Base-by-base conservation (phyloP, 352 stramenopile genomes). In the Pythium myriotylum region DNA sequence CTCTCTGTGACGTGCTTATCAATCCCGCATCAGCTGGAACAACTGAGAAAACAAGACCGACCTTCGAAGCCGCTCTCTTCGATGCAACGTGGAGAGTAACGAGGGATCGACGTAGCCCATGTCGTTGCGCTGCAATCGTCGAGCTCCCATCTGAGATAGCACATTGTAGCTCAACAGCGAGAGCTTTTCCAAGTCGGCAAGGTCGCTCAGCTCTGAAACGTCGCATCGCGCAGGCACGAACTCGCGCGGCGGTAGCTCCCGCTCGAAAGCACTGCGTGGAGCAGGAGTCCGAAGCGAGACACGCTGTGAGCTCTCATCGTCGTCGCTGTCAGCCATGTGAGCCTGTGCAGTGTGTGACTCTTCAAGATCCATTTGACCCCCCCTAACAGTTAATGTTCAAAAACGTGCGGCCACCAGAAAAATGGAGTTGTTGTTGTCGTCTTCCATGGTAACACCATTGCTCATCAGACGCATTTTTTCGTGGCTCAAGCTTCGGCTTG, bases 151-250 rank as follows among this genome's bases (percentile, higher is more conserved):
- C 67, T 94, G 83, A 27, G 85, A 89, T 32, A 96, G 72, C 20
- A 95, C 68, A 59, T 95, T 96, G 68, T 95, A 94, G 33, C 70
- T 89, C 32, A 90, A 53, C 26, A 96, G 71, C 3, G 74, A 81
- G 13, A 95, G 58, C 47, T 87, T 89, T 42, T 89, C 77, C 10
- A 82, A 54, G 29, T 79, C 75, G 0, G 69, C 77, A 5, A 89
- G 62, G 29, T 65, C 68, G 1, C 58, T 67, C 40, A 90, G 66
- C 37, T 77, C 56, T 8, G 60, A 68, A n/a, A 88, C 48, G 53
- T 86, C 68, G 16, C 61, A 32, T 20, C 58, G 68, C 5, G 78
- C 72, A n/a, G 77, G 65, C n/a, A 86, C 67, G 42, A 88, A 85
- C 27, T 70, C 76, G 27, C 78, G 40, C 17, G 17, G 33, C n/a